A percentile compares a stretch with the other conserved stretches of the same genome.
These are phyloP conservation scores for Elsinoe arachidis DNA, from an alignment of 2,329 filamentous ascomycete genomes.

Conservation along the genomic window DNA sequence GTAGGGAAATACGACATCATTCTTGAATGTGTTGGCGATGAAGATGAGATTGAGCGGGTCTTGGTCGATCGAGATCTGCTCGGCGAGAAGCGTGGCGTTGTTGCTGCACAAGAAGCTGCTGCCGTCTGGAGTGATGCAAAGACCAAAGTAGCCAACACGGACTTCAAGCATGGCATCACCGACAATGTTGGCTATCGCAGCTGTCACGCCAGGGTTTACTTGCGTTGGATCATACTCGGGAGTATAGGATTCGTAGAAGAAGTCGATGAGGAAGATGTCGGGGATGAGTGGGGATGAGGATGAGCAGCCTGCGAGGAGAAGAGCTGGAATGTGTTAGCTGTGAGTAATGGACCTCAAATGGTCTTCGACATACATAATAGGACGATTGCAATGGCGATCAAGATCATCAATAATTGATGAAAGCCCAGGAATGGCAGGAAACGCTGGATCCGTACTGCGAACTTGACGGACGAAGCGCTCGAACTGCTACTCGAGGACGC, in stretches of 20 bases:
- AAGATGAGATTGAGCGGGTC: constrained; percentile 96
- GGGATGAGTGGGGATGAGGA: constrained; percentile 93
- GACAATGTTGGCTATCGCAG: constrained; percentile 83
- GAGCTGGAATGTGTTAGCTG: constrained; percentile 46
- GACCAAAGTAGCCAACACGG: constrained; percentile 94
- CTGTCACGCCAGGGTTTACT: constrained; percentile 79
- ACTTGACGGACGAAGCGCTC: constrained; percentile 36
- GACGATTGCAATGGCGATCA: constrained; percentile 90
- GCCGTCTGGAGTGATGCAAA: constrained; percentile 89
- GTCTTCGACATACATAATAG: constrained; percentile 67
- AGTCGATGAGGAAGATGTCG: constrained; percentile 92
- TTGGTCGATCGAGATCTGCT: constrained; percentile 81
- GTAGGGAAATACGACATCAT: constrained; percentile 97
- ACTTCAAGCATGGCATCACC: constrained; percentile 76
- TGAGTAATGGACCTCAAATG: not conserved
- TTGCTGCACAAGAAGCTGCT: constrained; percentile 83
- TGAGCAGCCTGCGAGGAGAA: constrained; percentile 89
- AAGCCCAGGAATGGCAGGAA: constrained; percentile 56
- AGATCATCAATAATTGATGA: constrained; percentile 91
- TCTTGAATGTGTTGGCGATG: constrained; percentile 95
- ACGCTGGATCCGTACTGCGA: constrained; percentile 45
- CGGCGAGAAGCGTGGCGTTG: constrained; percentile 87
- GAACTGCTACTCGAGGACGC: constrained; percentile 28
- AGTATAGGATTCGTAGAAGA: constrained; percentile 86
- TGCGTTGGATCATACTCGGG: constrained; percentile 77